Evolutionary conservation across 2,329 filamentous ascomycete genomes (phyloP).

Genomic region (Nectriaceae sp.): DNA sequence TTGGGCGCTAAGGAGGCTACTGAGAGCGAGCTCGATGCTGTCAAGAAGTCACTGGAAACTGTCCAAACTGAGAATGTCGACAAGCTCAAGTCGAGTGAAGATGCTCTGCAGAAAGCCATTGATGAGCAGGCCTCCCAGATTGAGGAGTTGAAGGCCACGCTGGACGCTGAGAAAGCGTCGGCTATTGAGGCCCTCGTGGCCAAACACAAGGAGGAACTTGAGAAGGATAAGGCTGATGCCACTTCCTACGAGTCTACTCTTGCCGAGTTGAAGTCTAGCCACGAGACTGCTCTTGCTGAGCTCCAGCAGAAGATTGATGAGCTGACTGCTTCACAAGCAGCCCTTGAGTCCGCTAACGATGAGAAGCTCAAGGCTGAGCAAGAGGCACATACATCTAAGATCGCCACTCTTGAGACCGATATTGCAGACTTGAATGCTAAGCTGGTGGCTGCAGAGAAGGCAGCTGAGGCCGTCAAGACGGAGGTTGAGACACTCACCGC

Average conservation of each 20-base stretch:
- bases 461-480: constrained; percentile 43
- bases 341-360: constrained; percentile 46
- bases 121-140: constrained; percentile 53
- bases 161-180: constrained; percentile 53
- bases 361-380: constrained; percentile 47
- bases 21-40: constrained; percentile 47
- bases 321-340: constrained; percentile 48
- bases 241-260: constrained; percentile 52
- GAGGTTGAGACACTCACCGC: constrained; percentile 46
- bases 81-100: constrained; percentile 35
- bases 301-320: constrained; percentile 59
- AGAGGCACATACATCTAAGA: constrained; percentile 45
- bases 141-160: constrained; percentile 49
- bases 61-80: constrained; percentile 36
- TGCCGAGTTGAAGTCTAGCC: constrained; percentile 50
- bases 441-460: constrained; percentile 49
- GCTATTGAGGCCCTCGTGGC: constrained; percentile 51
- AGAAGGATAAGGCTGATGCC: constrained; percentile 46
- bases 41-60: constrained; percentile 54
- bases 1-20: constrained; percentile 50
- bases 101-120: constrained; percentile 38
- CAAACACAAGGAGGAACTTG: constrained; percentile 54
- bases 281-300: constrained; percentile 49
- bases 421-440: constrained; percentile 52
- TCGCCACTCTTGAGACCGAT: constrained; percentile 54